Base-by-base conservation (phyloP, 306 rosid species). In the Cicer chorassanicum region DNA sequence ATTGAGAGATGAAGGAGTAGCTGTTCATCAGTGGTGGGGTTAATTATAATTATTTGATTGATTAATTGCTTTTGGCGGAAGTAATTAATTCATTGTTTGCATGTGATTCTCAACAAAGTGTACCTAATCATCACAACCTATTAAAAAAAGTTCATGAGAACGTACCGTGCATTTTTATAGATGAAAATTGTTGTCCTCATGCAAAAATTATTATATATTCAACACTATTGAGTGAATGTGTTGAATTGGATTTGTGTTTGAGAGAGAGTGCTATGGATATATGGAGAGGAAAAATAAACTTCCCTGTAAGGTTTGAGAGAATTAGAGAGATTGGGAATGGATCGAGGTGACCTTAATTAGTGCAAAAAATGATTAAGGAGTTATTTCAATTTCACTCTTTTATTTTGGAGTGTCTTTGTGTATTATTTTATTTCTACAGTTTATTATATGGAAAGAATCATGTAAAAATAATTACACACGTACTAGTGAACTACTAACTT, bases 11-110 rank as follows among this genome's bases (percentile, higher is more conserved):
- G 89, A 87, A 86, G 95, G 98, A 34, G 93, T 93, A 39, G 97
- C 95, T 11, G 95, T 93, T 73, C 97, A 93, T 71, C 98, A 93
- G 7, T 93, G 98, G 98, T 90, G 97, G 93, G 96, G 89, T 70
- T 90, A 34, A 40, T 59, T 59, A 29, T 29, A 9, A 13, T 64
- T 88, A 12, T 9, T 69, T 59, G 4, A n/a, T 57, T 42, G 21
- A 3, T 53, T 12, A 48, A 48, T 12, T 48, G 45, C 45, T 12
- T 55, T 18, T 40, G 8, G 21, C 1, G 54, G n/a, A 70, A 51
- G 43, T 48, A 12, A 29, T 13, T 48, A 13, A 68, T 29, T 34
- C 29, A 68, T 24, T 67, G 1, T 46, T 67, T 67, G 57, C 51
- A 68, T n/a, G 24, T 13, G 65, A 57, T 21, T 50, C 56, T 62